These are phyloP conservation scores for Blastobotrys buckinghamii DNA, from an alignment of 1,139 yeast species.

Conservation along the genomic window DNA sequence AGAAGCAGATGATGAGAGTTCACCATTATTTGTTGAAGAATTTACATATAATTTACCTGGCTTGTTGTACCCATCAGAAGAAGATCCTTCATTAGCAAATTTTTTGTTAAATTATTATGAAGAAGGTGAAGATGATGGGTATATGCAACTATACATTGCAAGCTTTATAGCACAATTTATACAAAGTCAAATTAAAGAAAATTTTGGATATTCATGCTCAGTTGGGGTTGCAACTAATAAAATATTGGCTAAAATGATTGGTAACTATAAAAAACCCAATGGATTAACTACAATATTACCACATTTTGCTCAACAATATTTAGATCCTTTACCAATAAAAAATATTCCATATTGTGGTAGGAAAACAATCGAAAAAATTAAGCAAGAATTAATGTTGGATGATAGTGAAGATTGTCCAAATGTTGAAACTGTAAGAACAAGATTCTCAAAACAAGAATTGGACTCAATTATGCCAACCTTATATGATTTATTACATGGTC, in stretches of 20 bases:
- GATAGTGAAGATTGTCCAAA: constrained; percentile 10
- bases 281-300: constrained; percentile 31
- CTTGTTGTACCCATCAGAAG: constrained; percentile 20
- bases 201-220: constrained; percentile 31
- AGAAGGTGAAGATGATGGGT: not conserved
- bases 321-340: constrained; percentile 20
- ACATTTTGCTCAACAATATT: constrained; percentile 22
- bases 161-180: constrained; percentile 24
- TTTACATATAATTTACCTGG: constrained; percentile 27
- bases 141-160: constrained; percentile 10
- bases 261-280: constrained; percentile 30
- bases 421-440: constrained; percentile 12
- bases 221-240: constrained; percentile 32
- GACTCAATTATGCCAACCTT: constrained; percentile 17
- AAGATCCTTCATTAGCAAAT: constrained; percentile 11
- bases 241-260: constrained; percentile 32
- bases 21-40: constrained; percentile 21
- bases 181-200: constrained; percentile 20
- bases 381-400: constrained; percentile 2
- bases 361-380: constrained; percentile 14
- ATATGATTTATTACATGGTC: constrained; percentile 30
- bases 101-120: constrained; percentile 4
- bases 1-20: constrained; percentile 10
- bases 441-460: constrained; percentile 6
- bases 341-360: constrained; percentile 31